Evolutionary conservation across 2,329 filamentous ascomycete species (phyloP), one percentile per base, ranked within the genome.

Genomic region (Colletotrichum chlorophyti): DNA sequence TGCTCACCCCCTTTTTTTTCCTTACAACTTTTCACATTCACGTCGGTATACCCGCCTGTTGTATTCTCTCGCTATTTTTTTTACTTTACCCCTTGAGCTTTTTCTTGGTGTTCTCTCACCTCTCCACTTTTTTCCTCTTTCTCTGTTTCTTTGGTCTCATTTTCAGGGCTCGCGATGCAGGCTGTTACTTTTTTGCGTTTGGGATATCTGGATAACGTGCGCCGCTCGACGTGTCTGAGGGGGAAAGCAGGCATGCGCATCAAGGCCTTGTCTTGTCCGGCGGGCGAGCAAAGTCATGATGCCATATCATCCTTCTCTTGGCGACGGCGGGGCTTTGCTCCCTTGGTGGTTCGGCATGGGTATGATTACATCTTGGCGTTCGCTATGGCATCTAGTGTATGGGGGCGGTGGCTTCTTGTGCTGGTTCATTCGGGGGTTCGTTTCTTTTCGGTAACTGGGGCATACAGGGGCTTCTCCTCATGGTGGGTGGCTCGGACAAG

Each of bases 11-110:
- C 34, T 37, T 26, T n/a, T 38, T n/a, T 15, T 7, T 38, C 17
- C 34, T n/a, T 48, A 40, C n/a, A n/a, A n/a, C n/a, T 45, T 58
- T 21, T 48, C 50, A 5, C 17, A 21, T 47, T 52, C 37, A 24
- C 23, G 34, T 40, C 47, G 58, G 53, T 58, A 53, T 47, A 58
- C 17, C 53, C 58, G 58, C 29, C 40, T 51, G 46, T 42, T 60
- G 46, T 60, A 60, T 60, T 57, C 43, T 59, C 42, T 48, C 42
- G 41, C 17, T 49, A 17, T 11, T 26, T 45, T 32, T 19, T 26
- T 24, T 6, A 14, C 8, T 7, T 7, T 34, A 3, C 23, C n/a
- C n/a, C n/a, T n/a, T n/a, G n/a, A n/a, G n/a, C n/a, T n/a, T 19
- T 48, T 23, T 47, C 6, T 7, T 17, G 11, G n/a, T n/a, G n/a